Conservation (phyloP, 139 green algal genomes). For the Chlorella sorokiniana region DNA sequence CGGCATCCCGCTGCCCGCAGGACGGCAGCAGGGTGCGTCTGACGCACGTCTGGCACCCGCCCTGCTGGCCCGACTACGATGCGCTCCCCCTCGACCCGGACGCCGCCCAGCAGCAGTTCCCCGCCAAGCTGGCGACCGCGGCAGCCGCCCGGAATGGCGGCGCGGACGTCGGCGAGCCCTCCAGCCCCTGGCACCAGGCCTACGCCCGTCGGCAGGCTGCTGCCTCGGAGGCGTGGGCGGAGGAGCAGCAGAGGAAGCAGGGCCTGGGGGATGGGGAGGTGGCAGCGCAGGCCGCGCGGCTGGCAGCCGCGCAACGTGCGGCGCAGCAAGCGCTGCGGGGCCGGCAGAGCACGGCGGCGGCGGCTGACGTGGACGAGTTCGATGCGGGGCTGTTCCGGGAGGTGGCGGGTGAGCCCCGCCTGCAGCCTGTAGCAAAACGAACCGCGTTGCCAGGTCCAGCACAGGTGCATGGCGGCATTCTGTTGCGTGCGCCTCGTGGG, state of each 20-base stretch:
- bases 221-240: background rate
- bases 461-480: too few relatives aligned
- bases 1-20: background rate
- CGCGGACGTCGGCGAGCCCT: background rate
- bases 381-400: slow-evolving; percentile 24
- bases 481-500: too few relatives aligned
- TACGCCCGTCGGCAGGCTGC: background rate
- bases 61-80: slow-evolving; percentile 12
- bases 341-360: slow-evolving; percentile 1
- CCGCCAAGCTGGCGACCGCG: background rate
- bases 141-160: background rate
- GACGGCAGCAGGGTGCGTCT: slow-evolving; percentile 24
- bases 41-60: background rate
- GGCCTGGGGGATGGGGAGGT: background rate
- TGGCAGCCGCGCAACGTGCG: background rate
- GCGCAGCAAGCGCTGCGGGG: background rate
- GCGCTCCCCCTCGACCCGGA: background rate
- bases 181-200: slow-evolving; percentile 14
- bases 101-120: background rate
- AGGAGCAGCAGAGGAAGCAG: background rate
- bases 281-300: slow-evolving; percentile 12
- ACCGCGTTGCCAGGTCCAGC: too few relatives aligned
- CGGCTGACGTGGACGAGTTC: slow-evolving; percentile 24
- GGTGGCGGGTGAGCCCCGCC: slow-evolving; percentile 2
- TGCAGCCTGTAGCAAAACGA: too few relatives aligned